A percentile compares a stretch with the other conserved stretches of the same genome.
Conservation (phyloP, 176 grass and related monocot genomes). For the Triticum aestivum region DNA sequence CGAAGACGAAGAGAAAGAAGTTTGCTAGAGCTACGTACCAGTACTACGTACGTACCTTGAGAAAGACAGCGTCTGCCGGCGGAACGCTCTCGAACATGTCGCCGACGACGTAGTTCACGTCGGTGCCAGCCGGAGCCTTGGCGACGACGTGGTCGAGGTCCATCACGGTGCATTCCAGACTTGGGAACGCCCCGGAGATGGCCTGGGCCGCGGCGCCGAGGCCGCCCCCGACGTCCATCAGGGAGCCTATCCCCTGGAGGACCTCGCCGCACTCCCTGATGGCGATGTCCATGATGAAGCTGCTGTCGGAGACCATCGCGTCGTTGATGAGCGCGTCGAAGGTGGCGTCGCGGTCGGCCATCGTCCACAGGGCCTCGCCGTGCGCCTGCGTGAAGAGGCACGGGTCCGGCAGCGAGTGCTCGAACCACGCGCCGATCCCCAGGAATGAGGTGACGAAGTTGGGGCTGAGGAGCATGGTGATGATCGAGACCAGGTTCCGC, state of each 20-base stretch:
- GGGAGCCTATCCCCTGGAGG: constrained; percentile 40
- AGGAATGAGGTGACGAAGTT: neutral
- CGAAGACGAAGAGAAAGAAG: no score
- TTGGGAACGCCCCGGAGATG: constrained; percentile 40
- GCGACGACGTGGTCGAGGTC: constrained; percentile 53
- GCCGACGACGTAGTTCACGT: constrained; percentile 39
- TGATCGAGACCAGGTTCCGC: neutral
- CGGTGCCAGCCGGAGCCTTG: neutral
- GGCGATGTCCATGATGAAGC: constrained; percentile 17
- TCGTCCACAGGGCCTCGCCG: constrained; percentile 1
- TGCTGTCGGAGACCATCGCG: constrained; percentile 43
- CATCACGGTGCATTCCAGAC: constrained; percentile 44
- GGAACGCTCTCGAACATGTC: constrained; percentile 61
- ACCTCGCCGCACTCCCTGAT: constrained; percentile 3
- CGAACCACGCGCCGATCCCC: constrained; percentile 17
- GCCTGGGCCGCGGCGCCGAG: neutral
- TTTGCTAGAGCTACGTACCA: no score
- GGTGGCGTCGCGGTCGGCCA: neutral
- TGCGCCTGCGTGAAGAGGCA: constrained; percentile 16
- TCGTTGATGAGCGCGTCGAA: constrained; percentile 41
- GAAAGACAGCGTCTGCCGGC: constrained; percentile 40
- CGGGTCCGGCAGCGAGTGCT: neutral
- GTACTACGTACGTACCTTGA: constrained; percentile 36
- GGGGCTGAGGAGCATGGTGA: neutral
- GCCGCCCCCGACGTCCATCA: constrained; percentile 57